Evolutionary conservation across 768 basidiomycete genomes (phyloP), one percentile per base, ranked within the genome.

Genomic region (Harrya chromipes): DNA sequence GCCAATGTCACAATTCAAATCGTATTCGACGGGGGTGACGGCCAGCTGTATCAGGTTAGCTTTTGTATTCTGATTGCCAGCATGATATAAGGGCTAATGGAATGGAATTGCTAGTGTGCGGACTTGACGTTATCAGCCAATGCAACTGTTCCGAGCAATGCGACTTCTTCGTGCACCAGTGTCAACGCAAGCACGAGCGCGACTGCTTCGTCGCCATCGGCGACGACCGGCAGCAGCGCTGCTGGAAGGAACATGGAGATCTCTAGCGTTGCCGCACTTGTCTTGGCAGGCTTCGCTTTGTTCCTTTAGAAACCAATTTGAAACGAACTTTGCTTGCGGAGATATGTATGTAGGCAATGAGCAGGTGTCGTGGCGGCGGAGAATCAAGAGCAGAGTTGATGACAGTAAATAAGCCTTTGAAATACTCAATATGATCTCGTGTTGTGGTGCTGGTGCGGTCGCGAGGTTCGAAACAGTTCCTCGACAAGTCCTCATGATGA

Each of bases 1-100:
- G 74, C 80, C 17, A 84, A 89, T 54, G 83, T 88, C 34, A 91
- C 91, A 1, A 70, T 93, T 41, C 83, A 87, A 67, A 59, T 90
- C 20, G 55, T 79, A 24, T 91, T 69, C 61, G 68, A 81, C 55
- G 87, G 87, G 35, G 88, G 87, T 31, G 90, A 93, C 60, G 83
- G 82, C 19, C 40, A 61, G 24, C 75, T 94, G 8, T 90, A 76
- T 69, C 87, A 91, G 75, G 87, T 80, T 44, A 34, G 54, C 49
- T 43, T 10, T 29, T 23, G 14, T 3, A 4, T 35, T 47, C 13
- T 26, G 14, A 39, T 35, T 40, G 19, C 17, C 42, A n/a, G 26
- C 31, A 19, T 31, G 35, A 43, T 39, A 20, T 8, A 33, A 19
- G 38, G 36, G 23, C 33, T 24, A 3, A 54, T 19, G 16, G 20